A percentile compares a stretch with the other conserved stretches of the same genome.
Conservation (phyloP, 164 flowering plant genomes). For the Amborella trichopoda region DNA sequence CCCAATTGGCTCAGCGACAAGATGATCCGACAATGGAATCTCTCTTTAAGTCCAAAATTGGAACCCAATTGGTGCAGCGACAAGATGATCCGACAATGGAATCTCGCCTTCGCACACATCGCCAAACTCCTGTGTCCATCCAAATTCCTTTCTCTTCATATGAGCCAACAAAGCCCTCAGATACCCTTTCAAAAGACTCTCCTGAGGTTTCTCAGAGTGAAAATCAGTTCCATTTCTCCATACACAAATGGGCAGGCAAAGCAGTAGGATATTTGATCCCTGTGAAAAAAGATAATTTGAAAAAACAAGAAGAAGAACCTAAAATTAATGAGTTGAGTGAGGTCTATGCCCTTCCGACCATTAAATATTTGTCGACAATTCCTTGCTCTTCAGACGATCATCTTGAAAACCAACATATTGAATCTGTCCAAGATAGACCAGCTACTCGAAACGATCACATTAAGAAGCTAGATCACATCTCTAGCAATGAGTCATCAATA, state of each 20-base stretch:
- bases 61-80: constrained; percentile 17
- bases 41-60: constrained; percentile 15
- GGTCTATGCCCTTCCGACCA: background rate
- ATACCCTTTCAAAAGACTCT: constrained; percentile 12
- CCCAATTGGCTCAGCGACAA: constrained; percentile 14
- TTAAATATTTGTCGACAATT: background rate
- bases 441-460: no score
- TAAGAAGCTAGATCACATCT: no score
- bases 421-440: no score
- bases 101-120: constrained; percentile 8
- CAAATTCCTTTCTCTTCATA: constrained; percentile 18
- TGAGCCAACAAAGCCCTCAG: constrained; percentile 8
- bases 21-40: constrained; percentile 20
- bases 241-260: constrained; percentile 81
- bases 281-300: constrained; percentile 18
- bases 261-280: constrained; percentile 41
- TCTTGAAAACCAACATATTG: no score
- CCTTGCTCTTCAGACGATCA: background rate
- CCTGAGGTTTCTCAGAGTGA: background rate
- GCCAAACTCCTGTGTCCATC: constrained; percentile 29
- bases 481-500: no score
- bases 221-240: constrained; percentile 71
- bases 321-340: constrained; percentile 3
- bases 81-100: constrained; percentile 23
- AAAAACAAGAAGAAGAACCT: constrained; percentile 16